phyloP scores from a whole-genome alignment of 2,329 filamentous ascomycete species.

The Alternaria triticimaculans region DNA sequence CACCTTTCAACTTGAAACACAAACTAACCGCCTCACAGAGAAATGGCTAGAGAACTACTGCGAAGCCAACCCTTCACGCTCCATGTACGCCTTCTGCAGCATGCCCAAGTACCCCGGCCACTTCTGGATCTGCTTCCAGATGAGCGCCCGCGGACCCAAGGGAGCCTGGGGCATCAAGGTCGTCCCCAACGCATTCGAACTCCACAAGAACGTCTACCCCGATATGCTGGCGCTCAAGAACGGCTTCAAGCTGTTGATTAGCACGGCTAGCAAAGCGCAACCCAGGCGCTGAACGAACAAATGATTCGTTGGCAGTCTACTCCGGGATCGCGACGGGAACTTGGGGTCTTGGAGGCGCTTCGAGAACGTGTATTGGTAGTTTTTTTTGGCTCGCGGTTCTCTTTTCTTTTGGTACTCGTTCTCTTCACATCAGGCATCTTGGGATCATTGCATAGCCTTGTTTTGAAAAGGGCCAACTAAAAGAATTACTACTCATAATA shows the following conservation, averaged over 20 bases:
- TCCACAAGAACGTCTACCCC: conserved; percentile 87
- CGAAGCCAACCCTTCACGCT: conserved; percentile 91
- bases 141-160: conserved; percentile 74
- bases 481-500: neutral
- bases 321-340: neutral
- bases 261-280: conserved; percentile 18
- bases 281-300: conserved; percentile 7
- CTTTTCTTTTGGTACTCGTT: neutral
- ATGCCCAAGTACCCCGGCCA: conserved; percentile 91
- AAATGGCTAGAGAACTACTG: conserved; percentile 96
- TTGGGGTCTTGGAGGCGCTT: neutral
- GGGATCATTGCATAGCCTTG: neutral
- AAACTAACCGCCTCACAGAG: conserved; percentile 61
- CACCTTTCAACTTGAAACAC: no score
- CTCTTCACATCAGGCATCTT: neutral
- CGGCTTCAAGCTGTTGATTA: conserved; percentile 88
- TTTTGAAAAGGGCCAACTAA: neutral
- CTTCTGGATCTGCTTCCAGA: conserved; percentile 97
- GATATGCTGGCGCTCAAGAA: conserved; percentile 96
- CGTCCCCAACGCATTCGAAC: conserved; percentile 90
- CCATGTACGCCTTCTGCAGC: conserved; percentile 94
- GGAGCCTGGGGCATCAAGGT: conserved; percentile 87
- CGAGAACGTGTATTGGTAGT: neutral
- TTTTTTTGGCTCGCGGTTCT: neutral
- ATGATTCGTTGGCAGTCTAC: neutral